Evolutionary conservation across 1,284 basidiomycete genomes (phyloP).

Genomic region (Cutaneotrichosporon sp.): DNA sequence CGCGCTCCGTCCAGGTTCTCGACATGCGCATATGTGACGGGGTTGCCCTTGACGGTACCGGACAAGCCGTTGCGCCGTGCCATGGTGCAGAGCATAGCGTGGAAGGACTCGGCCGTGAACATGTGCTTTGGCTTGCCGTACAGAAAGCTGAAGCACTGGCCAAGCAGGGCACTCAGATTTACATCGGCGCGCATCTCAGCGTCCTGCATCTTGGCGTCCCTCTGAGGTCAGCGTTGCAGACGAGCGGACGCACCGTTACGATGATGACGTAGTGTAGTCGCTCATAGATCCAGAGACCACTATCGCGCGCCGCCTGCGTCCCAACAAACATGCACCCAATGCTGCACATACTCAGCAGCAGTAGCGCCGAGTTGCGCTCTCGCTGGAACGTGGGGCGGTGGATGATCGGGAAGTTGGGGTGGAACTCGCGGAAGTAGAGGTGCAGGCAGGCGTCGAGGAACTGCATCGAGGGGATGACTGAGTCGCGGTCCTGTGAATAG

Average conservation of each 20-base stretch:
- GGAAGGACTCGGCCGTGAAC: constrained; percentile 20
- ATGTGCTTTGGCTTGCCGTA: constrained; percentile 17
- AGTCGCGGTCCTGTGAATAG: neutral
- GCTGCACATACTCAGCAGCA: constrained; percentile 32
- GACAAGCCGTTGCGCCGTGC: constrained; percentile 17
- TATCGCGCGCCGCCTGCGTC: constrained; percentile 17
- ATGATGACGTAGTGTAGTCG: constrained; percentile 14
- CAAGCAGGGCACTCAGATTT: constrained; percentile 13
- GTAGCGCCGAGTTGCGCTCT: constrained; percentile 36
- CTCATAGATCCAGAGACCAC: constrained; percentile 20
- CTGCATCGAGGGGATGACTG: constrained; percentile 21
- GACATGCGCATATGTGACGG: constrained; percentile 10
- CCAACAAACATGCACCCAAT: constrained; percentile 25
- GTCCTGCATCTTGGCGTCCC: constrained; percentile 14
- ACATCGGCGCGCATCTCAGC: constrained; percentile 10
- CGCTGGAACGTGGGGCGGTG: constrained; percentile 37
- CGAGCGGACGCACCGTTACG: constrained; percentile 5
- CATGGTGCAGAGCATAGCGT: constrained; percentile 11
- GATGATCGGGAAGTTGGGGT: constrained; percentile 42
- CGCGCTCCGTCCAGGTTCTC: constrained; percentile 3
- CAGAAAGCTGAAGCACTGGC: constrained; percentile 20
- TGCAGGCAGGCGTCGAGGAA: constrained; percentile 26
- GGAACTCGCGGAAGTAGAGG: constrained; percentile 47
- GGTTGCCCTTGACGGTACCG: constrained; percentile 8
- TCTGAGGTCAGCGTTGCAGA: neutral